phyloP scores from a whole-genome alignment of 257 asterid genomes.

The Nicotiana obtusifolia region DNA sequence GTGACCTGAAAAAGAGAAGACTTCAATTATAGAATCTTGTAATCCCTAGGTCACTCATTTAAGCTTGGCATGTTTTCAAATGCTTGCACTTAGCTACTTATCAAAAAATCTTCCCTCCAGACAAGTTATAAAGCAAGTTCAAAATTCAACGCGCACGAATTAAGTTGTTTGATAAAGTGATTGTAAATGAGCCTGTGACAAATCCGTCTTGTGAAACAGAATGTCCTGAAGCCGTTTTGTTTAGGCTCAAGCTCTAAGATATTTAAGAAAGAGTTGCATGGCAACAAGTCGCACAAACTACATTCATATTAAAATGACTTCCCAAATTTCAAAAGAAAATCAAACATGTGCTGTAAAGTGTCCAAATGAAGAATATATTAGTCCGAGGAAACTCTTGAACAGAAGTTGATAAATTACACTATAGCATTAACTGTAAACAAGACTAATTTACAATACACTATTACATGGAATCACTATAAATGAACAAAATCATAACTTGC shows the following conservation, averaged over 20 bases:
- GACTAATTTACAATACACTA: constrained; percentile 22
- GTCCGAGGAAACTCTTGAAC: background rate
- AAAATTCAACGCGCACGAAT: background rate
- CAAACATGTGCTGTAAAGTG: background rate
- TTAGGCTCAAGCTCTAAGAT: background rate
- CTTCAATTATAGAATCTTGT: no score
- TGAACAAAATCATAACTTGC: constrained; percentile 5
- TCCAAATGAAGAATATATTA: background rate
- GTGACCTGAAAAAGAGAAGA: no score
- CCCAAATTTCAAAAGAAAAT: background rate
- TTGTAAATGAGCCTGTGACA: background rate
- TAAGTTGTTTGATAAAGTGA: background rate
- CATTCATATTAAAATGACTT: background rate
- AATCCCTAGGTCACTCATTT: no score
- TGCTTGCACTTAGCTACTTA: no score
- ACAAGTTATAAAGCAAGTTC: no score
- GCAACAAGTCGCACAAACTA: background rate
- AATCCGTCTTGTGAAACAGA: background rate
- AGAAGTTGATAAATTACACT: constrained; percentile 3
- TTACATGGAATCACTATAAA: background rate
- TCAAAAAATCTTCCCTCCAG: no score
- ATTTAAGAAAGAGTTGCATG: background rate
- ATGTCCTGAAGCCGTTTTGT: background rate
- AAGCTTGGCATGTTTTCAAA: no score
- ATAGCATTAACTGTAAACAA: constrained; percentile 9